A percentile compares a stretch with the other conserved stretches of the same genome.
These are phyloP conservation scores for Zygosaccharomyces sapae DNA, from an alignment of 1,139 yeast species.

Conservation along the genomic window DNA sequence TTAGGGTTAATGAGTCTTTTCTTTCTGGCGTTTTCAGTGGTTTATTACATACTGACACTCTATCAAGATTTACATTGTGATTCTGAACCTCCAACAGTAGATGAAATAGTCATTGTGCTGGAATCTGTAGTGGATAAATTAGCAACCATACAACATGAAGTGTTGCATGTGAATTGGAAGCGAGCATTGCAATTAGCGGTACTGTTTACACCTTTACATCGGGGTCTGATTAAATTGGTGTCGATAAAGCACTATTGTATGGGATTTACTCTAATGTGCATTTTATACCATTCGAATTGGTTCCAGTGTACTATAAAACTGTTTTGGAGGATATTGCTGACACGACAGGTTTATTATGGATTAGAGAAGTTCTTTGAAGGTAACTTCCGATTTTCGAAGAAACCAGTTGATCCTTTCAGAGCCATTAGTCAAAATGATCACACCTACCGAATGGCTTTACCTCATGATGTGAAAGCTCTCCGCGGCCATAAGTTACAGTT, in stretches of 20 bases:
- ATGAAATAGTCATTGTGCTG: slow-evolving; percentile 31
- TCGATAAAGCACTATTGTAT: slow-evolving; percentile 17
- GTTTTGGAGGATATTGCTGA: slow-evolving; percentile 29
- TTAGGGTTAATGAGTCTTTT: slow-evolving; percentile 22
- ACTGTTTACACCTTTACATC: slow-evolving; percentile 17
- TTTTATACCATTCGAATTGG: slow-evolving; percentile 30
- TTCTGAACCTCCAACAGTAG: slow-evolving; percentile 35
- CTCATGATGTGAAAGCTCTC: slow-evolving; percentile 14
- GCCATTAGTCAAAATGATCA: slow-evolving; percentile 9
- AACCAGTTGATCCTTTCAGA: slow-evolving; percentile 5
- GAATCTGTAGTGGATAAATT: slow-evolving; percentile 30
- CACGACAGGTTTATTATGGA: slow-evolving; percentile 21
- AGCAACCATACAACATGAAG: slow-evolving; percentile 21
- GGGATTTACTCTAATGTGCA: slow-evolving; percentile 9
- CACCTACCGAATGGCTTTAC: slow-evolving; percentile 14
- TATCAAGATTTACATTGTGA: slow-evolving; percentile 19
- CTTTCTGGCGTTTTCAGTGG: slow-evolving; percentile 17
- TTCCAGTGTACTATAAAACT: slow-evolving; percentile 29
- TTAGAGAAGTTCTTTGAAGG: slow-evolving; percentile 7
- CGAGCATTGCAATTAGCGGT: slow-evolving; percentile 8
- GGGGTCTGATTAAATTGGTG: slow-evolving; percentile 14
- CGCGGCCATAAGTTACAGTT: slow-evolving; percentile 15
- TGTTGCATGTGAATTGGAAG: slow-evolving; percentile 11
- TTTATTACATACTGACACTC: slow-evolving; percentile 25
- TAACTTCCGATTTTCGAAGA: not conserved